Base-by-base conservation (phyloP, 805 yeast species). In the Starmera caribaea region DNA sequence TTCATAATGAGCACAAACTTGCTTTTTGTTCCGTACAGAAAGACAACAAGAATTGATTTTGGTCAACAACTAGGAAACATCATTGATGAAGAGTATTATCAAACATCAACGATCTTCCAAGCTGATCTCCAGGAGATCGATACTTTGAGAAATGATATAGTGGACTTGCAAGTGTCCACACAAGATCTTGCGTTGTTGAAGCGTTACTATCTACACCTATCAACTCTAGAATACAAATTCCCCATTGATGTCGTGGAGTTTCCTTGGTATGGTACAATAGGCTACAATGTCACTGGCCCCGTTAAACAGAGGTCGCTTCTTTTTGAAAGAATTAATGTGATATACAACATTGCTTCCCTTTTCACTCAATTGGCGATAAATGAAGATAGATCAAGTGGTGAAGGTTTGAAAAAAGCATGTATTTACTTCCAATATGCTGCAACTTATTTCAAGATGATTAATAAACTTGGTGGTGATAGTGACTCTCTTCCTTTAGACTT, bases 181-280 rank as follows among this genome's bases (percentile, higher is more conserved):
- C 62, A 62, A n/a, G 64, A 65, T 30, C 40, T 71, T 5, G 58
- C 57, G 0, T 39, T 57, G 1, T 46, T 76, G 29, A 60, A 62
- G 28, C 28, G 31, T 15, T 85, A 82, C 53, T 72, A 66, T 45
- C 45, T 59, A 5, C 68, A 69, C 34, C 46, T 84, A 10, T 43
- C 58, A 1, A 63, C 63, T 8, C 41, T 83, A 8, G 57, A 58
- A 30, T 41, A 58, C 36, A 84, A 81, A 51, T 81, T 89, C 43
- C 87, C 92, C 0, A 65, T 66, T 26, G 81, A 80, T 45, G 63
- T 70, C 15, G 59, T 75, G 8, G 71, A 67, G 31, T 81, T 86
- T 47, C 66, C 75, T 0, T 90, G 97, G 97, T 74, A 63, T 51
- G 79, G 80, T 16, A 74, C 86, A 1, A 59, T 84, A 5, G 80